Conservation (phyloP, 202 grass and related monocot species). For the Setaria viridis region DNA sequence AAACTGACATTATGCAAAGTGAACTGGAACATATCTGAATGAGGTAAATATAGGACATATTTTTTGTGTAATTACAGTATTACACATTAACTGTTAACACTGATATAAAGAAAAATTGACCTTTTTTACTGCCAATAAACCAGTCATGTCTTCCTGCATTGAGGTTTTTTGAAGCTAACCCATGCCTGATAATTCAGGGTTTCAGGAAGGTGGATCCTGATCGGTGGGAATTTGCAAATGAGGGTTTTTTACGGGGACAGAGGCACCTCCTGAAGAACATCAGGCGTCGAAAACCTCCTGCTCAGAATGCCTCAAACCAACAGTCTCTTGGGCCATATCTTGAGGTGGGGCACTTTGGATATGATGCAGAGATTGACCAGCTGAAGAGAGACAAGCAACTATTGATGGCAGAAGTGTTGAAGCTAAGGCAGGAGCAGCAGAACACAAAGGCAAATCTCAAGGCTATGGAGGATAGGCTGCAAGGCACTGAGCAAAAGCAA, state of each 20-base stretch:
- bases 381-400: conserved; percentile 74
- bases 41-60: conserved; percentile 16
- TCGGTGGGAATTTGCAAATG: conserved; percentile 85
- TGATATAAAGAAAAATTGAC: neutral
- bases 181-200: conserved; percentile 48
- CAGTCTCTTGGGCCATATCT: conserved; percentile 63
- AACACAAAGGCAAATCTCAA: conserved; percentile 66
- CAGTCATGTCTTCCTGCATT: neutral
- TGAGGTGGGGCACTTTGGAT: conserved; percentile 77
- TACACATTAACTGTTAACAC: conserved; percentile 20
- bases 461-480: conserved; percentile 77
- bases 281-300: conserved; percentile 65
- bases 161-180: neutral
- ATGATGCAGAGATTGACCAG: conserved; percentile 68
- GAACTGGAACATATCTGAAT: conserved; percentile 43
- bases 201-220: conserved; percentile 90
- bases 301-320: conserved; percentile 58
- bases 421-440: conserved; percentile 84
- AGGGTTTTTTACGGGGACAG: conserved; percentile 74
- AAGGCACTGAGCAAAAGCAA: conserved; percentile 74
- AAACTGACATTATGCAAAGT: conserved; percentile 54
- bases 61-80: conserved; percentile 5
- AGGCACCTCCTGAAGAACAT: conserved; percentile 79
- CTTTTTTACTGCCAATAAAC: neutral
- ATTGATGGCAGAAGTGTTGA: conserved; percentile 76